Evolutionary conservation across 306 rosid species (phyloP).

Genomic region (Malus orientalis): DNA sequence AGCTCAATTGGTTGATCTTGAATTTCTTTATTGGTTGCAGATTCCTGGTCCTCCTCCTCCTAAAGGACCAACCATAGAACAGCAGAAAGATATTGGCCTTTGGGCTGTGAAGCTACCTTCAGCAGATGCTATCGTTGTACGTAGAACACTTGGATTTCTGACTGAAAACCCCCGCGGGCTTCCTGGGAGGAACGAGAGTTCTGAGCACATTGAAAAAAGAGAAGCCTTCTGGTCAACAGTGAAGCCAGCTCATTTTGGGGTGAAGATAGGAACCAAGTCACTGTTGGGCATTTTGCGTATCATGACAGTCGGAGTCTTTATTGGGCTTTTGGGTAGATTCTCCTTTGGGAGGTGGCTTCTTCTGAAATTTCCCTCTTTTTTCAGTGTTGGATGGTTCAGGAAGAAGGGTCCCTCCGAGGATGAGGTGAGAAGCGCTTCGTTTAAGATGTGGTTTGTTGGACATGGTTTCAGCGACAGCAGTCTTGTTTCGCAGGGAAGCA

Average conservation of each 20-base stretch:
- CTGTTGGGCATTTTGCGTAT: constrained; percentile 37
- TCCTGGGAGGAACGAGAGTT: constrained; percentile 53
- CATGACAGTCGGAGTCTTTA: constrained; percentile 33
- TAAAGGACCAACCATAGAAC: constrained; percentile 48
- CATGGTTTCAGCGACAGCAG: constrained; percentile 45
- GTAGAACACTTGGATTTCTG: constrained; percentile 56
- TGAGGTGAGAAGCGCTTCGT: constrained; percentile 62
- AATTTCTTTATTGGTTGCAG: constrained; percentile 31
- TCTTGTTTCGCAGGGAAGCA: constrained; percentile 30
- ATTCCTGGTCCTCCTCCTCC: constrained; percentile 66
- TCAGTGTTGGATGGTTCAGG: constrained; percentile 65
- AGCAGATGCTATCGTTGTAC: constrained; percentile 66
- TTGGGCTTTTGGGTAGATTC: constrained; percentile 51
- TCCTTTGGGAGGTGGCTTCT: constrained; percentile 74
- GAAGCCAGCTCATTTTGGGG: constrained; percentile 76
- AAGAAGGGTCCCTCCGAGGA: constrained; percentile 77
- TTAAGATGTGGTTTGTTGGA: constrained; percentile 89
- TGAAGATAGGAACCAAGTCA: constrained; percentile 58
- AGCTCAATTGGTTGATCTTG: neutral
- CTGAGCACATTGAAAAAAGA: constrained; percentile 40
- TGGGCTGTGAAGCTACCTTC: constrained; percentile 74
- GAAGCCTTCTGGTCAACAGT: constrained; percentile 59
- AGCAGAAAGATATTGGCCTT: constrained; percentile 59
- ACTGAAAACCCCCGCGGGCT: constrained; percentile 63
- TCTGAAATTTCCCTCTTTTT: constrained; percentile 64